Base-by-base conservation (phyloP, 2,329 filamentous ascomycete genomes). In the Elsinoe fawcettii region DNA sequence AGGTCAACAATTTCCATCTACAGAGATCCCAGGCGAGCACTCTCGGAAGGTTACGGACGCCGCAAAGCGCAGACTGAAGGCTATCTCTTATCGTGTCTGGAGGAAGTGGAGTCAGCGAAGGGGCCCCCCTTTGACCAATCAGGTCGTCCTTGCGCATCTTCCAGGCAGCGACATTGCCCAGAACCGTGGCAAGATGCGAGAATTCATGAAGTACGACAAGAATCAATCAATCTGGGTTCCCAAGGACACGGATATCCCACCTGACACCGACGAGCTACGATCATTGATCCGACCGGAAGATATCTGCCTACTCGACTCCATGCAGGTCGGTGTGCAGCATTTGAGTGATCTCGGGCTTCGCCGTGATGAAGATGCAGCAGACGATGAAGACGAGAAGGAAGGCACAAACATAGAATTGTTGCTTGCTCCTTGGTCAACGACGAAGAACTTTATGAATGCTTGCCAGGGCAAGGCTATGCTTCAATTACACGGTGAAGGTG, bases 391-490 rank as follows among this genome's bases (percentile, higher is more conserved):
- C 25, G 80, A 83, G 16, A 85, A 85, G 30, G 88, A 83, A 57
- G 78, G 84, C 58, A 86, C 91, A 65, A 88, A 86, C 55, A 80
- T 95, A 9, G 90, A 95, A 54, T 84, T 92, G 70, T 89, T 91
- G 67, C 84, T 99, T 73, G 90, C 92, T 0, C 93, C 93, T 0
- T 99, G 93, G 93, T 90, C 92, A 65, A 92, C 90, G 0, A 96
- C 90, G 55, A 96, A 96, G 74, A 95, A 95, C 60, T 99, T 99
- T 72, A 81, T 96, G 59, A 88, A 96, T 63, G 93, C 93, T 1
- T 92, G 89, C 51, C 86, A 90, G 60, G 90, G 90, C 59, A 99
- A 99, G 70, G 93, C 93, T 2, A 99, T 99, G 93, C 80, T 99
- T 46, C 87, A 91, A 64, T 80, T 99, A 11, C 91, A 96, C 65